Conservation (phyloP, 2,329 filamentous ascomycete genomes). For the Lasiodiplodia gonubiensis region DNA sequence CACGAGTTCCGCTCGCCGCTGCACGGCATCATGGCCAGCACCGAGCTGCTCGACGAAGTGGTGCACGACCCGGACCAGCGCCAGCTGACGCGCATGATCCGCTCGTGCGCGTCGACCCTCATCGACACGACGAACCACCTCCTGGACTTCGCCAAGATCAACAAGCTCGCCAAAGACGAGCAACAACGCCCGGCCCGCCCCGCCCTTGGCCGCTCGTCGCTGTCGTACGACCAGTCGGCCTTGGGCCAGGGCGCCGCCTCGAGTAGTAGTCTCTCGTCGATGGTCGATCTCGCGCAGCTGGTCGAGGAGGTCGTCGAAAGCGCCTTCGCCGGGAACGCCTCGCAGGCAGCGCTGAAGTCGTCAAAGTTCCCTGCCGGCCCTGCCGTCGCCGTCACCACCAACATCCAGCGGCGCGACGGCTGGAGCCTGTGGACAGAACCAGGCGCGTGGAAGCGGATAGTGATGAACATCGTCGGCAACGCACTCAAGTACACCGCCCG, state of each 20-base stretch:
- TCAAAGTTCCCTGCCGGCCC: neutral
- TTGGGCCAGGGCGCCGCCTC: neutral
- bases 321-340: conserved; percentile 29
- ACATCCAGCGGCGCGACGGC: conserved; percentile 53
- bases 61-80: neutral
- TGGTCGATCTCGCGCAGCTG: conserved; percentile 42
- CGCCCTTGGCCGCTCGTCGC: conserved; percentile 8
- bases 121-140: conserved; percentile 46
- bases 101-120: conserved; percentile 48
- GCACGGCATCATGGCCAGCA: conserved; percentile 8
- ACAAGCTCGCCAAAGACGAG: conserved; percentile 32
- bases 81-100: conserved; percentile 35
- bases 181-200: conserved; percentile 27
- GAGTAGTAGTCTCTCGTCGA: neutral
- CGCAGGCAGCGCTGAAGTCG: neutral
- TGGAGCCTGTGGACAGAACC: conserved; percentile 64
- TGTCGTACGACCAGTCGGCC: no score
- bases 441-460: conserved; percentile 57
- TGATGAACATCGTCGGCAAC: conserved; percentile 69
- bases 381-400: conserved; percentile 51
- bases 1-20: conserved; percentile 40
- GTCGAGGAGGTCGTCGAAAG: conserved; percentile 46
- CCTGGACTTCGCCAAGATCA: conserved; percentile 45
- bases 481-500: conserved; percentile 63
- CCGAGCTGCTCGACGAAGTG: conserved; percentile 31